Percentiles rank a stretch among this genome's conserved stretches.
These are phyloP conservation scores for Pseudocercospora cruenta DNA, from an alignment of 2,329 filamentous ascomycete genomes.

Conservation along the genomic window DNA sequence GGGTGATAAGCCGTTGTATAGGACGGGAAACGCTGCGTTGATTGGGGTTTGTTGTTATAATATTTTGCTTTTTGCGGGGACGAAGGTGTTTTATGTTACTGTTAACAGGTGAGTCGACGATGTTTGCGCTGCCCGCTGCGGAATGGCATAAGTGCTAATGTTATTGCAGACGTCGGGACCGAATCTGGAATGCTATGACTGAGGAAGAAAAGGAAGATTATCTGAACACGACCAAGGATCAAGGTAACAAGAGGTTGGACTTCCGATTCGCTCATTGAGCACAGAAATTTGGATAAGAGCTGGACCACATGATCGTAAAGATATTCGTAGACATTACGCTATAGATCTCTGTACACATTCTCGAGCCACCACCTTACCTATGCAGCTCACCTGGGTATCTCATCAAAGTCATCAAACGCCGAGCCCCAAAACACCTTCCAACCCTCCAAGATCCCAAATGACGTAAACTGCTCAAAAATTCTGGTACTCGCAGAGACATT, in stretches of 20 bases:
- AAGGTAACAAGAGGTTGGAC: conserved; percentile 47
- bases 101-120: conserved; percentile 48
- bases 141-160: not conserved
- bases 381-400: conserved; percentile 15
- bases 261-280: conserved; percentile 39
- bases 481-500: conserved; percentile 54
- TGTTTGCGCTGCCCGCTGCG: conserved; percentile 7
- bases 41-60: conserved; percentile 56
- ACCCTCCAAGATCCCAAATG: not conserved
- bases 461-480: conserved; percentile 36
- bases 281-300: not conserved
- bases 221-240: conserved; percentile 44
- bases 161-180: conserved; percentile 31
- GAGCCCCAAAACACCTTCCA: not conserved
- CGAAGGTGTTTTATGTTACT: conserved; percentile 58
- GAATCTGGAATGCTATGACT: conserved; percentile 54
- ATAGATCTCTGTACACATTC: not conserved
- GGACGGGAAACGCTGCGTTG: conserved; percentile 57
- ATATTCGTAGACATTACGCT: not conserved
- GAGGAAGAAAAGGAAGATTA: conserved; percentile 56
- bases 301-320: not conserved
- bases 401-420: conserved; percentile 11
- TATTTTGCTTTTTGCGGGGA: conserved; percentile 54
- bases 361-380: not conserved
- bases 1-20: conserved; percentile 59